Evolutionary conservation across 768 basidiomycete genomes (phyloP).

Genomic region (Russula emetica): DNA sequence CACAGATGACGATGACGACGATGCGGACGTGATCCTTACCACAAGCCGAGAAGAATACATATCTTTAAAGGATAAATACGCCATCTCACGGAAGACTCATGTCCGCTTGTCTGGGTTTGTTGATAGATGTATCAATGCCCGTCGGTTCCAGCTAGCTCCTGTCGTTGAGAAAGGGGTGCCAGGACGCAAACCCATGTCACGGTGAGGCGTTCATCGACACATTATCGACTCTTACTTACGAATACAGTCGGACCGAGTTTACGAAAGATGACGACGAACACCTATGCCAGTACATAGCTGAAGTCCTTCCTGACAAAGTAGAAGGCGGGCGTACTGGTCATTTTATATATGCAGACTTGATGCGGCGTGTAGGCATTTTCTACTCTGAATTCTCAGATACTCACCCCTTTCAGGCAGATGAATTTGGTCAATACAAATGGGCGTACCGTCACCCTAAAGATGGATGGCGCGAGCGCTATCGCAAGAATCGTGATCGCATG

Average conservation of each 20-base stretch:
- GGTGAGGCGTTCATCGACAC: constrained; percentile 4
- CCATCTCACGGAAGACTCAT: constrained; percentile 18
- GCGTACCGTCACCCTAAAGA: constrained; percentile 26
- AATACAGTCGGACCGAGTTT: constrained; percentile 17
- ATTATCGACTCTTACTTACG: not conserved
- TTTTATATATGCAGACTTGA: constrained; percentile 21
- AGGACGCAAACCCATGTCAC: constrained; percentile 9
- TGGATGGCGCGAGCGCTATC: constrained; percentile 31
- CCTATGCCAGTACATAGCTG: constrained; percentile 20
- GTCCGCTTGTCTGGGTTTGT: constrained; percentile 26
- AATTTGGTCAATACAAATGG: constrained; percentile 24
- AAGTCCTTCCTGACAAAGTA: constrained; percentile 16
- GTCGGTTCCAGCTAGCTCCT: constrained; percentile 13
- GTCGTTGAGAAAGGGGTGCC: not conserved
- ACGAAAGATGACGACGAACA: constrained; percentile 19
- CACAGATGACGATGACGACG: constrained; percentile 1
- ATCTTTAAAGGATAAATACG: constrained; percentile 20
- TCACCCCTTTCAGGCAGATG: constrained; percentile 4
- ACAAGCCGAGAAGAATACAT: constrained; percentile 7
- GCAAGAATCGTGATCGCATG: constrained; percentile 25
- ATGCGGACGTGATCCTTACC: constrained; percentile 23
- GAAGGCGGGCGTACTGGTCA: constrained; percentile 21
- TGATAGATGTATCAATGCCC: constrained; percentile 17
- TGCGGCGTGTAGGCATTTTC: constrained; percentile 17
- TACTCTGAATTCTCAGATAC: not conserved